phyloP scores from a whole-genome alignment of 768 basidiomycete species.

The Collybia nuda region DNA sequence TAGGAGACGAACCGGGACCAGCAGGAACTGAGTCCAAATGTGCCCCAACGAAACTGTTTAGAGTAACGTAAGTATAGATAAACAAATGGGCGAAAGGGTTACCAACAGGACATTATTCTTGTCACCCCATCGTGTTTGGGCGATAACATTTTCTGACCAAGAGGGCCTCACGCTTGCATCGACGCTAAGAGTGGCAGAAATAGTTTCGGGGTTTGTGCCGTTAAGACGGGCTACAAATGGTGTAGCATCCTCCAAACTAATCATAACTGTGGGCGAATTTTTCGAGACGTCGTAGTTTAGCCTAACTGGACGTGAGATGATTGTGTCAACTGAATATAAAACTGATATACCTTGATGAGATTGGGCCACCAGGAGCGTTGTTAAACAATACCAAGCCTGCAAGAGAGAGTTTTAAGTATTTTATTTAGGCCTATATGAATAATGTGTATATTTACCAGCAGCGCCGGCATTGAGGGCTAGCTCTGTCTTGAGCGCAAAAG shows the following conservation, averaged over 20 bases:
- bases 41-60: conserved; percentile 18
- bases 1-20: conserved; percentile 26
- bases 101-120: conserved; percentile 21
- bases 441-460: conserved; percentile 8
- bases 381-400: conserved; percentile 23
- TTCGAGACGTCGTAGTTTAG: conserved; percentile 19
- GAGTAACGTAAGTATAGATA: too few species aligned
- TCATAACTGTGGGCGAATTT: conserved; percentile 23
- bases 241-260: conserved; percentile 21
- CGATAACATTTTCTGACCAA: conserved; percentile 27
- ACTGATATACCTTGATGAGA: conserved; percentile 11
- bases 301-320: neutral
- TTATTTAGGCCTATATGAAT: too few species aligned
- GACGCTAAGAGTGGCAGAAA: conserved; percentile 23
- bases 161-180: conserved; percentile 22
- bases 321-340: too few species aligned
- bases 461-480: conserved; percentile 24
- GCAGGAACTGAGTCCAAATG: conserved; percentile 30
- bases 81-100: too few species aligned
- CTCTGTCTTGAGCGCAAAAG: conserved; percentile 25
- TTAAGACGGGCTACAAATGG: conserved; percentile 20
- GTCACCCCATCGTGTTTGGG: conserved; percentile 26
- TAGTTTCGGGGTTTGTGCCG: conserved; percentile 13
- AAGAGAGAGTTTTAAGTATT: too few species aligned
- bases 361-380: conserved; percentile 25